A percentile compares a stretch with the other conserved stretches of the same genome.
Conservation (phyloP, 139 green algal species). For the Chlamydomonas sphaeroides region DNA sequence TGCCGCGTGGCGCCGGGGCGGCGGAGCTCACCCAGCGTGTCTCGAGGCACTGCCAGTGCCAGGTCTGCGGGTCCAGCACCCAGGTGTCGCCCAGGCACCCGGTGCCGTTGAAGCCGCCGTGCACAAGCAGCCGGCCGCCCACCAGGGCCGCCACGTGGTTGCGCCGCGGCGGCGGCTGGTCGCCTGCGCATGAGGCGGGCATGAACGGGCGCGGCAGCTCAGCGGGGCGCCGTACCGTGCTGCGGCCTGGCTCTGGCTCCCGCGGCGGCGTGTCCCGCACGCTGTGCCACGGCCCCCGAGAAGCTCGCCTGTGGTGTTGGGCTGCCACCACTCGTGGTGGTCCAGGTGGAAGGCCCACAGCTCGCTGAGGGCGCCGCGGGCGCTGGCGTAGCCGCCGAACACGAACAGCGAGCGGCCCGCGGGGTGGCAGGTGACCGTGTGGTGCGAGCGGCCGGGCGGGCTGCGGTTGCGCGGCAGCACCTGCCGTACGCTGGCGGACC, state of each 20-base stretch:
- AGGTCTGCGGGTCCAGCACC: constrained; percentile 52
- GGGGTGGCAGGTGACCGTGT: constrained; percentile 42
- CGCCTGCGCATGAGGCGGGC: too few species aligned
- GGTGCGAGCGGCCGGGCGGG: constrained; percentile 56
- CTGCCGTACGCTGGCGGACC: constrained; percentile 11
- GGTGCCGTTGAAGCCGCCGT: constrained; percentile 53
- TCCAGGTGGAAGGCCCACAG: constrained; percentile 62
- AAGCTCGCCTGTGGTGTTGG: constrained; percentile 42
- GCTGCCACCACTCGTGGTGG: constrained; percentile 60
- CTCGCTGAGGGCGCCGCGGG: constrained; percentile 40
- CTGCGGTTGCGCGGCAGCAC: constrained; percentile 37
- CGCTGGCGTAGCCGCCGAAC: constrained; percentile 61
- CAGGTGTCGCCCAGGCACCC: constrained; percentile 55
- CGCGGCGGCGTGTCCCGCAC: too few species aligned
- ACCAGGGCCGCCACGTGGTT: constrained; percentile 57
- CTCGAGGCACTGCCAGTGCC: constrained; percentile 52
- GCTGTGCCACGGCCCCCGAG: too few species aligned
- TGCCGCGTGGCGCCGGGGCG: too few species aligned
- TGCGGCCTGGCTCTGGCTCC: too few species aligned
- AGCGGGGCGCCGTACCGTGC: too few species aligned
- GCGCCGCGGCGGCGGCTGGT: constrained; percentile 38
- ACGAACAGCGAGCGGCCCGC: constrained; percentile 41
- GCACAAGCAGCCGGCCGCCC: constrained; percentile 47
- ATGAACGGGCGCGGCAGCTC: too few species aligned
- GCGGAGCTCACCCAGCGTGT: too few species aligned